Base-by-base conservation (phyloP, 495 filamentous ascomycete species). In the Neurospora africana region DNA sequence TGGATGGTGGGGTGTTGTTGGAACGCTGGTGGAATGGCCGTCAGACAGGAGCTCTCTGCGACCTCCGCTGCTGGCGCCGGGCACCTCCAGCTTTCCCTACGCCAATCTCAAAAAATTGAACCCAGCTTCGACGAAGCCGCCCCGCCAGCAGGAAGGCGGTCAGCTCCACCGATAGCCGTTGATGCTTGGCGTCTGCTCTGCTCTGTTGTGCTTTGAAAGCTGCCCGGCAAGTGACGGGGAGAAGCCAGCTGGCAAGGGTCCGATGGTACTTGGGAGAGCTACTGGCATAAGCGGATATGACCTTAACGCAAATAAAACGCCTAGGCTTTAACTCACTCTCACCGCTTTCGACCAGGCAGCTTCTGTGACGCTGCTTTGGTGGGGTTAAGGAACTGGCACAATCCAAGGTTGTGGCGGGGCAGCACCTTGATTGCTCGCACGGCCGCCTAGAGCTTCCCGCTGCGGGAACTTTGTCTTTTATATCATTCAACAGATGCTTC, bases 61-160 rank as follows among this genome's bases (percentile, higher is more conserved):
- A 65, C 53, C 72, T 79, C 71, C 53, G 71, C 72, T 68, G 72
- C 74, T 71, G 70, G 74, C 73, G n/a, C n/a, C n/a, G 71, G 72
- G 73, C 78, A 75, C 71, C 75, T 36, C 7, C 36, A 36, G 36
- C 36, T 75, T 39, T 76, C 70, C 44, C 72, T 73, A 68, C 75
- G 69, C 72, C 72, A 76, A 78, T 69, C 71, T 75, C 78, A 76
- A 79, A 80, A 80, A 79, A 79, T 70, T 80, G 74, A 77, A 73
- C 74, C 72, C 53, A 65, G 53, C 53, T 65, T 65, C 27, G 27
- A 65, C 53, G 53, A 65, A 65, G 15, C 72, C 74, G 74, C 74
- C 72, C 73, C 37, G 44, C 53, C 53, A 65, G 27, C 27, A 65
- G 53, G 13, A 65, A 65, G 53, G 53, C 53, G 53, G 53, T 65